Base-by-base conservation (phyloP, 176 grass and related monocot species). In the Lolium multiflorum region DNA sequence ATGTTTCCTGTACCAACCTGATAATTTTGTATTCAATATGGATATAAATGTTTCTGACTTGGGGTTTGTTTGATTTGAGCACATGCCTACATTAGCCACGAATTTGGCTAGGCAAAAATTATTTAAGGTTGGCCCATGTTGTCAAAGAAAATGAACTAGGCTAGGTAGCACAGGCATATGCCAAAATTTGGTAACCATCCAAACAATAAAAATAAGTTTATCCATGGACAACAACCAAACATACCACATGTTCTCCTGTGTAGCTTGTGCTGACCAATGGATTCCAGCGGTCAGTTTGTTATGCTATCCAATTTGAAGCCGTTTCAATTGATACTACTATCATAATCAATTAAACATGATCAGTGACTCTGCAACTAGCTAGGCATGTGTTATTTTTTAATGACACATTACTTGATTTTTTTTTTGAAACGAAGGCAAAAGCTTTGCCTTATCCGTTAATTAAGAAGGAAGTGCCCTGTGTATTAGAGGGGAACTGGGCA, bases 141-240 rank as follows among this genome's bases (percentile, higher is more conserved):
- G 71, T 24, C 2, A 74, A 16, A 41, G 7, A 74, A 74, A 74
- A 49, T 50, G 12, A 74, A 74, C 44, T 50, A 74, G 71, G 71
- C 43, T 24, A 48, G 44, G 11, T 74, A 24, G 43, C 21, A 50
- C 21, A 46, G 44, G 3, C 46, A 74, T 9, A 50, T 26, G 46
- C 71, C 12, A 4, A 74, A 49, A 4, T 16, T 74, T 74, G 6
- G 46, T 12, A 74, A 48, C 71, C 71, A 49, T 49, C 6, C 3
- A 50, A 74, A 50, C 21, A 74, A 50, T 22, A 21, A 49, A 44
- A 12, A 9, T 15, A 50, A 8, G 13, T 74, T 24, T 74, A 21
- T 50, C 21, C 46, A 74, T 74, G 21, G 71, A 50, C 44, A 74
- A 12, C 44, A 74, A 74, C 71, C 47, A 74, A 51, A 51, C 12